These are phyloP conservation scores for Ananas comosus DNA, from an alignment of 176 grass and related monocot species.

Conservation along the genomic window DNA sequence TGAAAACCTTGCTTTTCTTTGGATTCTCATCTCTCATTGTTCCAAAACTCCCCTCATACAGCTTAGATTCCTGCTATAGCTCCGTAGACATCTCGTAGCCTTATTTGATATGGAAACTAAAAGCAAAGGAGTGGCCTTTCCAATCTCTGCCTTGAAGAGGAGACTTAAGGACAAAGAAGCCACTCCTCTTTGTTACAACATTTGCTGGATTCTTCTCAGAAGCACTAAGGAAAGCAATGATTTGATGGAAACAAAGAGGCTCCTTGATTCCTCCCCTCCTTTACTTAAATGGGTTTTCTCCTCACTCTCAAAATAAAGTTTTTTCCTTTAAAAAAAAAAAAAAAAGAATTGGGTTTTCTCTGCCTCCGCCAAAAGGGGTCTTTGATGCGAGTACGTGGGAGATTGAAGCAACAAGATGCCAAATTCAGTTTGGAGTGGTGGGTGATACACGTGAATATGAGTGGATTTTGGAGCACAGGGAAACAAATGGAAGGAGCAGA, in stretches of 20 bases:
- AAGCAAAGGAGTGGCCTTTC: not conserved
- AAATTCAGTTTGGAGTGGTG: not conserved
- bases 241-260: not conserved
- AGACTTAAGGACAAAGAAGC: not conserved
- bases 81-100: not conserved
- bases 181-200: not conserved
- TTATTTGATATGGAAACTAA: not conserved
- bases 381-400: too few relatives aligned
- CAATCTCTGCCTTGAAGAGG: not conserved
- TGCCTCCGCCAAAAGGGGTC: too few relatives aligned
- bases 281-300: too few relatives aligned
- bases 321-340: too few relatives aligned
- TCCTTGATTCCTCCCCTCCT: too few relatives aligned
- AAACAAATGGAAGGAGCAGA: not conserved
- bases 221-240: not conserved
- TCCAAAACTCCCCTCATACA: slow-evolving; percentile 54
- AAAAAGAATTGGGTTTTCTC: too few relatives aligned
- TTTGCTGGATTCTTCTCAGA: slow-evolving; percentile 4
- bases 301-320: too few relatives aligned
- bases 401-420: not conserved
- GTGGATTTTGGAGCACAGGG: not conserved
- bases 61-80: slow-evolving; percentile 3
- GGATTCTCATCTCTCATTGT: slow-evolving; percentile 79
- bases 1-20: slow-evolving; percentile 84
- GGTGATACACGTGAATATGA: not conserved